A percentile compares a stretch with the other conserved stretches of the same genome.
These are phyloP conservation scores for Colletotrichum trifolii DNA, from an alignment of 2,329 filamentous ascomycete genomes.

Conservation along the genomic window DNA sequence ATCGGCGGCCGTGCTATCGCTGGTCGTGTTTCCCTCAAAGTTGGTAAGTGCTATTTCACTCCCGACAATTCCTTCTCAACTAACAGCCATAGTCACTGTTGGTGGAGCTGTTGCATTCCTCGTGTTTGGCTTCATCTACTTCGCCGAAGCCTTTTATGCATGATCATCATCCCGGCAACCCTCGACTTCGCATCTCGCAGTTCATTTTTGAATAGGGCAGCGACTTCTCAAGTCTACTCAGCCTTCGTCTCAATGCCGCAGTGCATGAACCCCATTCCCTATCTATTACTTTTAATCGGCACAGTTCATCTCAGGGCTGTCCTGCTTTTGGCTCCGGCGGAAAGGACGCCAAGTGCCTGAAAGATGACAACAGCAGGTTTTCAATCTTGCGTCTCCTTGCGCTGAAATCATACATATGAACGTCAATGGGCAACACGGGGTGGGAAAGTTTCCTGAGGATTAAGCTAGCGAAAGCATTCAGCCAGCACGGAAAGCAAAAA, in stretches of 20 bases:
- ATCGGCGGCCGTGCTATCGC: constrained; percentile 93
- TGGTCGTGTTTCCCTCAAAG: constrained; percentile 91
- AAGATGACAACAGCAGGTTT: constrained; percentile 15
- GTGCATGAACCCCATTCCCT: constrained; percentile 16
- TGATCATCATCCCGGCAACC: constrained; percentile 42
- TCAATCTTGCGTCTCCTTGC: constrained; percentile 12
- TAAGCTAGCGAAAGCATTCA: constrained; percentile 9
- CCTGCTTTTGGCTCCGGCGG: not conserved
- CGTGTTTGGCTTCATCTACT: constrained; percentile 90
- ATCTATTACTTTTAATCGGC: constrained; percentile 19
- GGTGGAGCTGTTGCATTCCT: constrained; percentile 93
- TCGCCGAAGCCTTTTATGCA: constrained; percentile 79
- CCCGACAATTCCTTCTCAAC: constrained; percentile 21
- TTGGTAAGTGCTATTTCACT: constrained; percentile 75
- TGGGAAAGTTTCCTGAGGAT: not conserved
- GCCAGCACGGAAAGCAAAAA: constrained; percentile 19
- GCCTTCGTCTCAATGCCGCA: not conserved
- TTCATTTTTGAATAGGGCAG: constrained; percentile 28
- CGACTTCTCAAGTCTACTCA: constrained; percentile 10
- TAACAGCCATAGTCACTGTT: constrained; percentile 76
- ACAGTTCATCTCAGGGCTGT: constrained; percentile 2
- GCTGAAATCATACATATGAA: constrained; percentile 18
- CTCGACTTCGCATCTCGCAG: not conserved
- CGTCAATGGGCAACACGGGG: constrained; percentile 3
- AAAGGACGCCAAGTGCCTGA: constrained; percentile 6